phyloP scores from a whole-genome alignment of 2,329 filamentous ascomycete species.

The Aspergillus quadrilineatus region DNA sequence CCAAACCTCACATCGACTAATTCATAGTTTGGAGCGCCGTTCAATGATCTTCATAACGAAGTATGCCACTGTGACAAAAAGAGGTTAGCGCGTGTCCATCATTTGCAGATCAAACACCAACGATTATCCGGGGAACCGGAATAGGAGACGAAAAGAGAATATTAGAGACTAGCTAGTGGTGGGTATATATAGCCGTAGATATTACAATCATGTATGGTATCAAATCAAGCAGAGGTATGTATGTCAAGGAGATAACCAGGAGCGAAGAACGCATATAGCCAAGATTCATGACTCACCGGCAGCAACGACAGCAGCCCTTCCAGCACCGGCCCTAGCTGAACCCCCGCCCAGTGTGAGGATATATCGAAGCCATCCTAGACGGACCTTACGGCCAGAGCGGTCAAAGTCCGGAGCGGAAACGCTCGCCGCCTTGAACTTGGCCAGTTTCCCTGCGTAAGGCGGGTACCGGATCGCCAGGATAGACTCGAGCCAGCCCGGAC shows the following conservation, averaged over 20 bases:
- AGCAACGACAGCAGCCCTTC: conserved; percentile 21
- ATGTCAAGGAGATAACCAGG: not conserved
- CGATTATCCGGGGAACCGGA: not conserved
- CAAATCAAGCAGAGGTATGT: not conserved
- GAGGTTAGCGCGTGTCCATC: not conserved
- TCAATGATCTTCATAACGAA: conserved; percentile 7
- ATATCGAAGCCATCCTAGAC: conserved; percentile 40
- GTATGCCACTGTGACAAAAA: conserved; percentile 1
- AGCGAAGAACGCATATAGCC: not conserved
- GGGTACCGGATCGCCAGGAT: conserved; percentile 60
- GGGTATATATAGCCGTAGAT: not conserved
- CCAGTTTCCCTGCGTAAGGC: conserved; percentile 58
- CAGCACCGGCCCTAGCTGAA: conserved; percentile 36
- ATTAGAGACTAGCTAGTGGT: not conserved
- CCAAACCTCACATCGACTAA: too few species aligned
- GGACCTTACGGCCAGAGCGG: conserved; percentile 51
- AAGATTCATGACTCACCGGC: not conserved
- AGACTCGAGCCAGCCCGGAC: conserved; percentile 60
- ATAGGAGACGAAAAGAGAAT: not conserved
- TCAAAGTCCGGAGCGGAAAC: conserved; percentile 60
- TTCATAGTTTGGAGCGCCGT: conserved; percentile 6
- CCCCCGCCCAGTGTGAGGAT: conserved; percentile 44
- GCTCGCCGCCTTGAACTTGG: conserved; percentile 52
- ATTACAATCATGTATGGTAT: not conserved
- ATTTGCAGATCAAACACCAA: too few species aligned